Conservation (phyloP, 768 basidiomycete genomes). For the Boletus reticulatus region DNA sequence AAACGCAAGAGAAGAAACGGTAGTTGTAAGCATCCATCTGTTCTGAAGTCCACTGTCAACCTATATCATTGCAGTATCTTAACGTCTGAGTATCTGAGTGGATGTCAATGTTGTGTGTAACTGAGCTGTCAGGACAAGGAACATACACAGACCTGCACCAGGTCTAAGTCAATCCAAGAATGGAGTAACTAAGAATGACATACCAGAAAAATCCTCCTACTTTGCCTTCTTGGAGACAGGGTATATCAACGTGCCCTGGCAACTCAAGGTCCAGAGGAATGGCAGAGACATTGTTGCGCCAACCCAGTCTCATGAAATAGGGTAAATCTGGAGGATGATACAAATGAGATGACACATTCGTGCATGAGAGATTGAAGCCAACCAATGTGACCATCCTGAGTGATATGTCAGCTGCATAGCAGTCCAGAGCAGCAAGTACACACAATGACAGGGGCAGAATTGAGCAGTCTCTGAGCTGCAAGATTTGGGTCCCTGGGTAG, state of each 20-base stretch:
- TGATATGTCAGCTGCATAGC: neutral
- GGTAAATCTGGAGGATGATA: slow-evolving; percentile 60
- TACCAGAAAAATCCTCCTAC: slow-evolving; percentile 96
- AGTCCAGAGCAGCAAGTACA: slow-evolving; percentile 23
- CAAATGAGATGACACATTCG: neutral
- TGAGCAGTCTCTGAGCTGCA: slow-evolving; percentile 57
- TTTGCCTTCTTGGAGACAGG: slow-evolving; percentile 71
- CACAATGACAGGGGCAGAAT: slow-evolving; percentile 69
- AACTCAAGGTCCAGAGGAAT: slow-evolving; percentile 60
- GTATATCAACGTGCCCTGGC: slow-evolving; percentile 87
- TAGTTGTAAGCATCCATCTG: neutral
- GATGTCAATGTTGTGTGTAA: too few species aligned
- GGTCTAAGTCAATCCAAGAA: neutral
- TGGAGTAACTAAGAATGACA: slow-evolving; percentile 4
- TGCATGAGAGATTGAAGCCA: neutral
- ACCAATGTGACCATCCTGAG: slow-evolving; percentile 73
- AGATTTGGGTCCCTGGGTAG: slow-evolving; percentile 58
- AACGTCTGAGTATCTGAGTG: too few species aligned
- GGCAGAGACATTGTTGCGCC: slow-evolving; percentile 73
- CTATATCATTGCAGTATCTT: too few species aligned
- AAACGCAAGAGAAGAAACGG: slow-evolving; percentile 43
- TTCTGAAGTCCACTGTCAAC: too few species aligned
- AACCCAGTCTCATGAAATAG: slow-evolving; percentile 52
- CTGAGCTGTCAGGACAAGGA: slow-evolving; percentile 47
- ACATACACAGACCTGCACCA: slow-evolving; percentile 68